Base-by-base conservation (phyloP, 139 green algal species). In the Chlamydomonas eustigma region DNA sequence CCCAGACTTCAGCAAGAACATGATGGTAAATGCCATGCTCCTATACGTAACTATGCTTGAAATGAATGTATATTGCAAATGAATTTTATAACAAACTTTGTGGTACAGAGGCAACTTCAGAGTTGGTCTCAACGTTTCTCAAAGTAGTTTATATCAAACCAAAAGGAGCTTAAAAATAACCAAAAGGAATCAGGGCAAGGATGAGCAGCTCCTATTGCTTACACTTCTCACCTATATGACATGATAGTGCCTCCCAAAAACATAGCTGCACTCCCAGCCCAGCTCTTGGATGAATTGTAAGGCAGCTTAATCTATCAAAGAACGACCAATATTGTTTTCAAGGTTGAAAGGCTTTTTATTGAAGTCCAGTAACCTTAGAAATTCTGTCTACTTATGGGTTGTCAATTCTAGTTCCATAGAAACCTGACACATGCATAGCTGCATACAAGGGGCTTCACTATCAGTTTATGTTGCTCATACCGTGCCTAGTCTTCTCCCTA, bases 191-290 rank as follows among this genome's bases (percentile, higher is more conserved):
- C 44, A 58, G 12, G 12, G 44, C 44, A 12, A 58, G 12, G 18
- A 58, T 18, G 12, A 58, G 44, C 12, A 12, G 12, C 12, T 12
- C 44, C 44, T 58, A 58, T 18, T 18, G 12, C 44, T 58, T 58
- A 28, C 18, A 8, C 3, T 31, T 39, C 80, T 78, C 71, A 89
- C 66, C 77, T 83, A 31, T 86, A 18, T 1, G 86, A 76, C 79
- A 92, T 88, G 12, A 32, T 69, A 8, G 80, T 78, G 3, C 91
- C 88, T 28, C 81, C 88, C 77, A 84, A 44, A 37, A 96, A 86
- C 92, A 98, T 97, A 25, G 92, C 94, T 0, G 78, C 4, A 73
- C 86, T 95, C 37, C 95, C 95, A 2, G 94, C 92, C 89, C 86
- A 94, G 73, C 83, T 93, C 81, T 98, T 98, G 32, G 67, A 38